Base-by-base conservation (phyloP, 2,329 filamentous ascomycete genomes). In the Calonectria ilicicola region DNA sequence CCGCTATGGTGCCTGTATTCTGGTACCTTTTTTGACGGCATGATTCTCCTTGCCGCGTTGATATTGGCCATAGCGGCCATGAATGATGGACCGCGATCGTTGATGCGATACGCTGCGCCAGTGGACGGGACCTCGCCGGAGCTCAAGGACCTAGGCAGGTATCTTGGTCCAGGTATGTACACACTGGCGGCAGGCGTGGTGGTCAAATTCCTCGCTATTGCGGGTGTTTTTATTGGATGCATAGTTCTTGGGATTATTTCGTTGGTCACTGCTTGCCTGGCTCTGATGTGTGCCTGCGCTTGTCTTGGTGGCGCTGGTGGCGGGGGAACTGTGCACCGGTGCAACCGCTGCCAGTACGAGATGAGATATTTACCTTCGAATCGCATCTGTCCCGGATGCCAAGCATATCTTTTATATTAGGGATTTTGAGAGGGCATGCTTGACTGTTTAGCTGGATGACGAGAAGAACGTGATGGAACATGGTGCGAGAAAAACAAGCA, bases 171-270 rank as follows among this genome's bases (percentile, higher is more conserved):
- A 10, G 74, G 72, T 1, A 74, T 74, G 72, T 75, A 72, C 27
- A 73, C 73, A n/a, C 64, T 75, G 32, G 69, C 4, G 7, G 74
- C 67, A 3, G 74, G 74, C 26, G 74, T 75, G n/a, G n/a, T 70
- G 15, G 12, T 75, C 23, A 75, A 75, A 60, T 73, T 74, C 53
- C 64, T 75, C 6, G 74, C 74, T 14, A 74, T 75, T 27, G 58
- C 69, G 3, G 69, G 74, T 1, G 69, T 75, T 26, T 75, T 75
- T 35, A 23, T 76, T 4, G 70, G 72, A 5, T 73, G 74, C 32
- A 46, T 76, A 10, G 26, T 75, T 8, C 70, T 76, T 40, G 70
- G 60, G 5, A 46, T 73, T 27, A 65, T 75, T 12, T 74, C 72
- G 17, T 12, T 75, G 32, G 35, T 73, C 5, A 19, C 69, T 4